Base-by-base conservation (phyloP, 768 basidiomycete species). In the Exidia glandulosa region DNA sequence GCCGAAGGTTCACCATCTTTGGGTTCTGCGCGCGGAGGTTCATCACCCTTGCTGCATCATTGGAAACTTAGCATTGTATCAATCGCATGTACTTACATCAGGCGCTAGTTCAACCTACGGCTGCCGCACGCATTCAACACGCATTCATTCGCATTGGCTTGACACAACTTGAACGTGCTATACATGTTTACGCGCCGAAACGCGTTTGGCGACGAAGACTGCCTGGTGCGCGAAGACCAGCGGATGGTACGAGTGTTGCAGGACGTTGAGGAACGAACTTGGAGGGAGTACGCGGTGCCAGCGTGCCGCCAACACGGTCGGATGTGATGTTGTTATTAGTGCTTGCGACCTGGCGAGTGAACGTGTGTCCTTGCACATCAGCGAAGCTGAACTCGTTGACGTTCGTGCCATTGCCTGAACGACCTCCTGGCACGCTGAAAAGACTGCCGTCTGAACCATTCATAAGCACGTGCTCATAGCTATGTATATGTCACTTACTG, bases 371-470 rank as follows among this genome's bases (percentile, higher is more conserved):
- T 3, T 71, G 70, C 48, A 65, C 64, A 67, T 90, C 86, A 10
- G 68, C 63, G 66, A 88, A 91, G 32, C 68, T 70, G 70, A 90
- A 84, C 1, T 77, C 78, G 68, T 89, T 89, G 71, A 79, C 81
- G 71, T 75, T 87, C 4, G 84, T 86, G 29, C 87, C 87, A 59
- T 87, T 87, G 0, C 84, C 87, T 6, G 70, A 69, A 66, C 82
- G 84, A 14, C 82, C 81, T 1, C 71, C 70, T 32, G 73, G 68
- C 1, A 73, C 64, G 13, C 72, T 70, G 70, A 83, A 81, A 70
- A 78, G 56, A 1, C 63, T 81, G n/a, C 81, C 84, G 55, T 70
- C 41, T 45, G 36, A 37, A 19, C 10, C 36, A 37, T 19, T 37
- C 19, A 12, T 12, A 37, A 37, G 36, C 36, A 37, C 12, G 19